Conservation (phyloP, 345 rosid species). For the Atalantia buxifolia region DNA sequence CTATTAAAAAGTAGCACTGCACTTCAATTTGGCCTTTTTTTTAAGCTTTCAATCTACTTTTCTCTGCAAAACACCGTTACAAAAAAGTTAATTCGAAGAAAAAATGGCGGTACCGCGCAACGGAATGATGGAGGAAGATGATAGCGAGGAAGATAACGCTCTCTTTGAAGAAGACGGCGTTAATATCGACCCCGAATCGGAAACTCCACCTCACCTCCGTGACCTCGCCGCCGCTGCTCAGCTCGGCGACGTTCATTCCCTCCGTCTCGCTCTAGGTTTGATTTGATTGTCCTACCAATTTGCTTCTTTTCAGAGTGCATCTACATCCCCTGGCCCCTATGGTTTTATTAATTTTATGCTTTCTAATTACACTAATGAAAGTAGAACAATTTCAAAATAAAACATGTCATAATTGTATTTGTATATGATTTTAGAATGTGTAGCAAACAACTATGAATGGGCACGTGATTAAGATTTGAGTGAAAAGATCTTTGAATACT, state of each 20-base stretch:
- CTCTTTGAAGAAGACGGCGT: constrained; percentile 60
- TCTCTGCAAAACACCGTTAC: background rate
- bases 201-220: constrained; percentile 67
- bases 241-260: constrained; percentile 63
- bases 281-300: background rate
- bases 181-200: constrained; percentile 42
- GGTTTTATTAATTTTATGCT: background rate
- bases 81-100: background rate
- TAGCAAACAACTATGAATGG: background rate
- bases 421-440: no score
- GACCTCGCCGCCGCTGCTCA: constrained; percentile 66
- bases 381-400: no score
- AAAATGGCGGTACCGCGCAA: constrained; percentile 85
- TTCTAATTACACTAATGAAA: background rate
- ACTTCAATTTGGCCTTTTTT: no score
- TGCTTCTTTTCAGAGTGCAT: background rate
- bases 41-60: no score
- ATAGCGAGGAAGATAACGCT: constrained; percentile 55
- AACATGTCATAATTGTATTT: no score
- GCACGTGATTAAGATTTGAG: background rate
- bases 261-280: constrained; percentile 71
- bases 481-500: background rate
- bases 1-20: no score
- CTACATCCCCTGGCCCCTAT: background rate
- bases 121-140: constrained; percentile 65